Base-by-base conservation (phyloP, 78 protist genomes). In the Dictyostelium purpureum region DNA sequence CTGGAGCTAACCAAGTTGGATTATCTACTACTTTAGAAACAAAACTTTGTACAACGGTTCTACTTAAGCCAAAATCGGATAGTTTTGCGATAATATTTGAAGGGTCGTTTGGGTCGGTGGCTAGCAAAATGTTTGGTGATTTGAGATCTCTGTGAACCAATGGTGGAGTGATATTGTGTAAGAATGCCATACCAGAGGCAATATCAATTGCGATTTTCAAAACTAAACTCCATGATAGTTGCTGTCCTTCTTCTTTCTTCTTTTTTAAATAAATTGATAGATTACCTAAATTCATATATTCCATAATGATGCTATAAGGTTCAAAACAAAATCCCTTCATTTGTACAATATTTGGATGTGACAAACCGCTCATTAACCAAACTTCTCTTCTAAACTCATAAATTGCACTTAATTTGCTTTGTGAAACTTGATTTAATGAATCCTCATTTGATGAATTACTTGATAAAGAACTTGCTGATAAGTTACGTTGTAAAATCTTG, bases 1-100 rank as follows among this genome's bases (percentile, higher is more conserved):
- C 96, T 4, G 96, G 96, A 12, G 93, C 83, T 42, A 82, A 42
- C 95, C 95, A 92, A 5, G 78, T 92, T 42, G 95, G 95, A 71
- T 92, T 92, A 38, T 81, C 95, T 0, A 92, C 95, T 11, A 77
- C 81, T 28, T 78, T 75, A 11, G 91, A 83, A 24, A 73, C 71
- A 52, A 90, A 81, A 6, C 79, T 63, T 51, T 79, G 88, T 9
- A 81, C 89, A 0, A 79, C 80, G 2, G 87, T 14, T 40, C 88
- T 63, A 18, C 71, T 45, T 3, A 90, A n/a, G 16, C 94, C 94
- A 59, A 90, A 78, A 70, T 90, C 94, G 37, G 90, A 79, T 11
- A 90, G 69, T 52, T 90, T 90, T 2, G 94, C 94, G 0, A 66
- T 38, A 14, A 89, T 81, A 49, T 59, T 33, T 28, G 24, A 28